Percentiles rank a stretch among this genome's conserved stretches.
Conservation (phyloP, 176 grass and related monocot species). For the Hordeum marinum region DNA sequence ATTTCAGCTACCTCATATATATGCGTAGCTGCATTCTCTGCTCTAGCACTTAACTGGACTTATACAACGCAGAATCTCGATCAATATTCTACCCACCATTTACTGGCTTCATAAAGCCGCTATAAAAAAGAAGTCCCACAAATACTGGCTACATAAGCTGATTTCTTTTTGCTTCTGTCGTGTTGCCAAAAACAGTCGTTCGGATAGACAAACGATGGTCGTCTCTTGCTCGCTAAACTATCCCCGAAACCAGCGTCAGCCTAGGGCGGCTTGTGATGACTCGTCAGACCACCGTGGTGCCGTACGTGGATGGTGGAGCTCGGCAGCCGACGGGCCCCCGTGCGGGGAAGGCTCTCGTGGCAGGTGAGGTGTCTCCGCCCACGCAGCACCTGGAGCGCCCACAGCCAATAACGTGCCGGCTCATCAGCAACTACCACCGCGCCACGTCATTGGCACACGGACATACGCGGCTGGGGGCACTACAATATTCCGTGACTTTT, state of each 20-base stretch:
- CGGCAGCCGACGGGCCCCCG: background rate
- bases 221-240: background rate
- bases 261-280: background rate
- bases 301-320: constrained; percentile 8
- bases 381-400: constrained; percentile 24
- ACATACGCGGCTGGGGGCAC: background rate
- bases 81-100: too few species aligned
- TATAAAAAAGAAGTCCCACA: too few species aligned
- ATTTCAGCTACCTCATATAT: background rate
- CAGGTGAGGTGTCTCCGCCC: constrained; percentile 16
- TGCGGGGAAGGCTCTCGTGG: constrained; percentile 39
- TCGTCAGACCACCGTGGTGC: background rate
- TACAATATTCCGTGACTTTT: background rate
- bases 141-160: too few species aligned
- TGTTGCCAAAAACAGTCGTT: background rate
- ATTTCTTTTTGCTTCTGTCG: too few species aligned
- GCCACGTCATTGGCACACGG: background rate
- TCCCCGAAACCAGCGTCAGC: background rate
- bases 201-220: background rate
- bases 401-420: constrained; percentile 33
- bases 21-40: too few species aligned
- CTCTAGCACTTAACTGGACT: too few species aligned
- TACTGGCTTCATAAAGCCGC: background rate
- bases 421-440: background rate
- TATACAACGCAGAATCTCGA: background rate